A percentile compares a stretch with the other conserved stretches of the same genome.
phyloP scores from a whole-genome alignment of 73 alveolate genomes.

The Paramecium sexaurelia region DNA sequence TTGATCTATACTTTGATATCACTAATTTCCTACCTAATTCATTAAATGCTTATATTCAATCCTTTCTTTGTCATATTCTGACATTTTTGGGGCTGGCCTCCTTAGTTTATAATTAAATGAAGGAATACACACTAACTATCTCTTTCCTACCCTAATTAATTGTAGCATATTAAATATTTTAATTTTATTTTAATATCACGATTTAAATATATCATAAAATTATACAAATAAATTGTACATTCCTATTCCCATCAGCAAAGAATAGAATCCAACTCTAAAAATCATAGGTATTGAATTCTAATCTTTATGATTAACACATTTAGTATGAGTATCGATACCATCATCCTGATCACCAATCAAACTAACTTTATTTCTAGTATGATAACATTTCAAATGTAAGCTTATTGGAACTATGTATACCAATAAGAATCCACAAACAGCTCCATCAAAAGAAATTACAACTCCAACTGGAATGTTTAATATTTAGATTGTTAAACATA shows the following conservation, averaged over 20 bases:
- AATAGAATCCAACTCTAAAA: background rate
- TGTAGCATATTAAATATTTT: conserved; percentile 37
- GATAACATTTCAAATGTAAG: conserved; percentile 23
- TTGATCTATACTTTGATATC: conserved; percentile 37
- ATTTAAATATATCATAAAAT: conserved; percentile 48
- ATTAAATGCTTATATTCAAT: conserved; percentile 13
- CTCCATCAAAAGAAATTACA: conserved; percentile 56
- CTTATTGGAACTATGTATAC: conserved; percentile 23
- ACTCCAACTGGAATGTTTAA: conserved; percentile 22
- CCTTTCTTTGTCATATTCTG: conserved; percentile 22
- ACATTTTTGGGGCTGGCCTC: conserved; percentile 35
- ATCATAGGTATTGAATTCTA: background rate
- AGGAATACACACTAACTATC: background rate
- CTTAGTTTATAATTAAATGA: background rate
- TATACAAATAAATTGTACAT: conserved; percentile 25
- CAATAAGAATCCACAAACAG: conserved; percentile 50
- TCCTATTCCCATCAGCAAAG: background rate
- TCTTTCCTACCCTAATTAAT: conserved; percentile 18
- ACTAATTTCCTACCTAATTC: conserved; percentile 28
- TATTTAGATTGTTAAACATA: background rate
- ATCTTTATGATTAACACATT: background rate
- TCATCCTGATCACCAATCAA: conserved; percentile 1
- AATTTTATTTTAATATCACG: background rate
- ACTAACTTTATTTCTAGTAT: background rate
- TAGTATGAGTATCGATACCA: background rate